Conservation (phyloP, 2,329 filamentous ascomycete species). For the Nemania sp. region DNA sequence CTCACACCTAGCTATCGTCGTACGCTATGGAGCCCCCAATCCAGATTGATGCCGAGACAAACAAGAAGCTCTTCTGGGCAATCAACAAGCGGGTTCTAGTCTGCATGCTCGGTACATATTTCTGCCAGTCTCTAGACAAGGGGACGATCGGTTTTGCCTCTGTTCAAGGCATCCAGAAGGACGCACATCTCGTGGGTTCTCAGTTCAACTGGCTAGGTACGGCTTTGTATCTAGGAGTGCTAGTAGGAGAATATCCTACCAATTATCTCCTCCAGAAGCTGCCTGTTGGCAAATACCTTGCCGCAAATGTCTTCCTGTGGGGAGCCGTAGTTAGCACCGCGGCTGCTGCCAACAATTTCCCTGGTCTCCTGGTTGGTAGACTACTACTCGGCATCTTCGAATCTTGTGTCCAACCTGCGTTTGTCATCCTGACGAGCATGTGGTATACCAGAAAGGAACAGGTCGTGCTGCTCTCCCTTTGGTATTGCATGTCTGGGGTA, state of each 20-base stretch:
- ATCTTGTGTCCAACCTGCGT: constrained; percentile 58
- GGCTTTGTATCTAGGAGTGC: constrained; percentile 57
- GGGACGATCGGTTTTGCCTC: constrained; percentile 47
- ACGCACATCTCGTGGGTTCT: constrained; percentile 53
- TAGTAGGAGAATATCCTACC: constrained; percentile 54
- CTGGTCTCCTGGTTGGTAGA: constrained; percentile 51
- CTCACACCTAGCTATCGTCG: no score
- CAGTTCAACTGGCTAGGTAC: constrained; percentile 55
- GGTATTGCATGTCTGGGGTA: constrained; percentile 54
- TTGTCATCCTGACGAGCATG: constrained; percentile 58
- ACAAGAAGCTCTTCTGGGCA: constrained; percentile 61
- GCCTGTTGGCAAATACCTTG: constrained; percentile 55
- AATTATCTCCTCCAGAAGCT: constrained; percentile 51
- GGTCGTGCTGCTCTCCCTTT: constrained; percentile 42
- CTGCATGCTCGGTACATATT: constrained; percentile 65
- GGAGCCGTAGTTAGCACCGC: constrained; percentile 54
- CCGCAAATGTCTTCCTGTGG: constrained; percentile 58
- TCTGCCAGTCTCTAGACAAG: constrained; percentile 54
- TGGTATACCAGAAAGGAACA: constrained; percentile 59
- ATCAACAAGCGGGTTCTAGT: constrained; percentile 60
- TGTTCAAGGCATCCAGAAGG: constrained; percentile 46
- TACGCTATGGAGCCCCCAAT: constrained; percentile 16
- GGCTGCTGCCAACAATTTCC: constrained; percentile 53
- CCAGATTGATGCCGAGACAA: constrained; percentile 64
- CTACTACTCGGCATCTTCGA: constrained; percentile 61